Evolutionary conservation across 2,329 filamentous ascomycete species (phyloP), one percentile per base, ranked within the genome.

Genomic region (Cercospora sojina): DNA sequence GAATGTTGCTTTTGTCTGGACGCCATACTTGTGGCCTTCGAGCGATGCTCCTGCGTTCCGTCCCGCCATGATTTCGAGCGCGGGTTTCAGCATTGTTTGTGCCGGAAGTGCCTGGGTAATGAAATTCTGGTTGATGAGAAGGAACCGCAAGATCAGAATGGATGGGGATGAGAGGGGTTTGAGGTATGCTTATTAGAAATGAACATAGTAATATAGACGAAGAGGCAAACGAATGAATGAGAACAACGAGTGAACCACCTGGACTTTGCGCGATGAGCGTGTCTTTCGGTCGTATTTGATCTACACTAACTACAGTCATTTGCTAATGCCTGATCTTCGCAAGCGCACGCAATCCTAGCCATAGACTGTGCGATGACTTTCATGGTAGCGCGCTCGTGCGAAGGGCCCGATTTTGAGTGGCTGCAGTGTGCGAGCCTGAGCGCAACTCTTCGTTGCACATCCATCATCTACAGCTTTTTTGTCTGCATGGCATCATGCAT

Each of bases 391-490:
- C 20, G 41, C 18, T 18, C 29, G 29, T 31, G 29, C 29, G 29
- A 31, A 31, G 29, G 29, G 29, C 29, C 41, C 41, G 5, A 7
- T 23, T 23, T 12, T 23, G 18, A 10, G n/a, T 18, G 41, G 41
- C 7, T 47, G n/a, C 41, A 9, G 7, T 1, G 29, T 47, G 41
- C 41, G 41, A 47, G 41, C 38, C 47, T 16, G 47, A 25, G 47
- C 23, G 8, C 9, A 9, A 27, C 18, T 59, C 43, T 6, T 38
- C 10, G 13, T 49, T 53, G 59, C 38, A 41, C 51, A 38, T 31
- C n/a, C 35, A 59, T 59, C 53, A 55, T 64, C 35, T 60, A 64
- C 65, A 64, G 47, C 61, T 58, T 51, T 49, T 53, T 64, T 61
- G 56, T 16, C 49, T 53, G 58, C 43, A 53, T 59, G 20, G 41